Evolutionary conservation across 345 rosid genomes (phyloP).

Genomic region (Lumnitzera racemosa): DNA sequence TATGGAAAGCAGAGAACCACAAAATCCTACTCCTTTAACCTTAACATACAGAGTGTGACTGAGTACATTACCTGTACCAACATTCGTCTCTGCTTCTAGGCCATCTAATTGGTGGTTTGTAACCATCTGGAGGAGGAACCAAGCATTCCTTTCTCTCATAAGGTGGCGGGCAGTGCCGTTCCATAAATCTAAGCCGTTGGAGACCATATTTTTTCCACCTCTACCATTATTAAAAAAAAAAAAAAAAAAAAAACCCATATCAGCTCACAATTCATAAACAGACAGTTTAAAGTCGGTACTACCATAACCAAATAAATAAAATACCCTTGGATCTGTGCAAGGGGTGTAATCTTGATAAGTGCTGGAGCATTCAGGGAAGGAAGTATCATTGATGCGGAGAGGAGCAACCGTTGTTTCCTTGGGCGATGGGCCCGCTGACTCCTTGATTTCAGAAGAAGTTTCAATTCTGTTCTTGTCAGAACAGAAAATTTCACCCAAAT

Average conservation of each 20-base stretch:
- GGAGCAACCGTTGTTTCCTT: conserved; percentile 34
- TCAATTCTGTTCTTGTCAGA: conserved; percentile 36
- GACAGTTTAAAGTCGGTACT: not conserved
- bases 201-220: conserved; percentile 88
- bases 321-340: conserved; percentile 95
- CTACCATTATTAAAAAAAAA: conserved; percentile 25
- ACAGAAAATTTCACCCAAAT: conserved; percentile 78
- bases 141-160: conserved; percentile 89
- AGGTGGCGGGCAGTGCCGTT: conserved; percentile 87
- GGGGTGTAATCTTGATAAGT: conserved; percentile 95
- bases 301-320: not conserved
- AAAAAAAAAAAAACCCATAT: not conserved
- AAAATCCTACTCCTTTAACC: too few species aligned
- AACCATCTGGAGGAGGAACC: conserved; percentile 96
- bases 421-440: conserved; percentile 36
- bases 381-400: conserved; percentile 43
- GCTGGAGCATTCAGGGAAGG: conserved; percentile 73
- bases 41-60: not conserved
- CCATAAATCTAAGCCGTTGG: conserved; percentile 87
- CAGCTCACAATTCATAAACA: not conserved
- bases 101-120: conserved; percentile 88
- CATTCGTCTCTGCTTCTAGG: conserved; percentile 86
- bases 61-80: conserved; percentile 80
- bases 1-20: not conserved
- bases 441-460: conserved; percentile 14